Evolutionary conservation across 2,329 filamentous ascomycete species (phyloP), one percentile per base, ranked within the genome.

Genomic region (Cordyceps cateniannulata): DNA sequence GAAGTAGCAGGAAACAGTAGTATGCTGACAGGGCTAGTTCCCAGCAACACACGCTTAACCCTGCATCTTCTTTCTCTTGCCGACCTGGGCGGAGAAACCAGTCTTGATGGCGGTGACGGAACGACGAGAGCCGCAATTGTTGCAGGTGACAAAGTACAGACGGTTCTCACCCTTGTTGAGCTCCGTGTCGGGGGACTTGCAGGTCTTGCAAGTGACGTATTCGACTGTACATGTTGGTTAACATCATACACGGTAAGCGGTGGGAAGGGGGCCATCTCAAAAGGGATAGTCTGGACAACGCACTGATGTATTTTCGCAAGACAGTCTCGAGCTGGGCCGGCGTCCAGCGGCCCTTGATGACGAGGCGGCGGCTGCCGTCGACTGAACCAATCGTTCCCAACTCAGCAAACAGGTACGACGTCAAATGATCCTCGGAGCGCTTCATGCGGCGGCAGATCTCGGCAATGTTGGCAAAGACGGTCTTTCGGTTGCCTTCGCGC

Each of bases 361-460:
- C 93, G 70, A 99, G 78, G 72, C 93, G 88, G 76, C 92, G 87
- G 78, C 85, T 91, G 69, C 93, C 95, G 79, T 97, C 95, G 60
- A 96, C 92, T 73, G 90, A 96, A 75, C 95, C 95, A 72, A 86
- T 96, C 67, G 95, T 99, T 82, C 95, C 95, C 86, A 99, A 85
- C 77, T 99, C 95, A 67, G 95, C 93, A 77, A 99, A 97, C 66
- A 99, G 79, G 81, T 97, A 98, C 70, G 93, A 89, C 58, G 92
- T 98, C 67, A 99, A 90, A 80, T 97, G 95, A 79, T 99, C 95
- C 73, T 98, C 93, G 65, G 90, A 93, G 76, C 95, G 87, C 87
- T 99, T 99, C 93, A 99, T 98, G 70, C 93, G 87, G 85, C 96
- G 96, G 85, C 92, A 96, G 71, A 99, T 98, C 75, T 99, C 95